phyloP scores from a whole-genome alignment of 2,329 filamentous ascomycete species.

The Phialocephala subalpina region DNA sequence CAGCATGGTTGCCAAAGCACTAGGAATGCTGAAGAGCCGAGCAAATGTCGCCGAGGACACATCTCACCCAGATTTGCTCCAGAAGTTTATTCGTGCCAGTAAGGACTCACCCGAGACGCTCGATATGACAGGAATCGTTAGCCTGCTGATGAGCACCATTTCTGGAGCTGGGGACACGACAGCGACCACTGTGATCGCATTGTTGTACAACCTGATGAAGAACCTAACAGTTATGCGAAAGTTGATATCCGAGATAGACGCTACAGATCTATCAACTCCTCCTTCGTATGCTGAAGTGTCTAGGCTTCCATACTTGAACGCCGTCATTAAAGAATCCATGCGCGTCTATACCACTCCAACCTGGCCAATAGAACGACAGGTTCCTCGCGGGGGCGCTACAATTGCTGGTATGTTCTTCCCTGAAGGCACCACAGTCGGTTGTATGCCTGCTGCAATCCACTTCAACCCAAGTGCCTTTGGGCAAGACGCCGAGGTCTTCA shows the following conservation, averaged over 20 bases:
- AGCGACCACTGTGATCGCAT: slow-evolving; percentile 44
- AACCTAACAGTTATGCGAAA: slow-evolving; percentile 42
- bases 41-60: background rate
- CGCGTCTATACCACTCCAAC: slow-evolving; percentile 46
- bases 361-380: slow-evolving; percentile 18
- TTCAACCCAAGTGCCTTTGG: slow-evolving; percentile 17
- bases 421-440: slow-evolving; percentile 43
- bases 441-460: slow-evolving; percentile 46
- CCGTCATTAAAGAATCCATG: slow-evolving; percentile 51
- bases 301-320: slow-evolving; percentile 45
- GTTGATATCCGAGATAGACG: slow-evolving; percentile 46
- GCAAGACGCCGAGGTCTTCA: slow-evolving; percentile 21
- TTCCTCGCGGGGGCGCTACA: slow-evolving; percentile 12
- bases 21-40: background rate
- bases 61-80: slow-evolving; percentile 5
- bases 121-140: slow-evolving; percentile 8
- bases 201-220: slow-evolving; percentile 43
- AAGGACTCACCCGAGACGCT: slow-evolving; percentile 10
- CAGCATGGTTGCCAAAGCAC: slow-evolving; percentile 16
- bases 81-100: slow-evolving; percentile 14
- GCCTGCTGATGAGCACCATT: slow-evolving; percentile 17
- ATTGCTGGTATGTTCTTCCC: slow-evolving; percentile 15
- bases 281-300: slow-evolving; percentile 11
- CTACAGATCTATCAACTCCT: background rate
- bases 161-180: slow-evolving; percentile 44